Percentiles rank a stretch among this genome's conserved stretches.
Conservation (phyloP, 2,329 filamentous ascomycete genomes). For the Ceratocystis cacaofunesta region DNA sequence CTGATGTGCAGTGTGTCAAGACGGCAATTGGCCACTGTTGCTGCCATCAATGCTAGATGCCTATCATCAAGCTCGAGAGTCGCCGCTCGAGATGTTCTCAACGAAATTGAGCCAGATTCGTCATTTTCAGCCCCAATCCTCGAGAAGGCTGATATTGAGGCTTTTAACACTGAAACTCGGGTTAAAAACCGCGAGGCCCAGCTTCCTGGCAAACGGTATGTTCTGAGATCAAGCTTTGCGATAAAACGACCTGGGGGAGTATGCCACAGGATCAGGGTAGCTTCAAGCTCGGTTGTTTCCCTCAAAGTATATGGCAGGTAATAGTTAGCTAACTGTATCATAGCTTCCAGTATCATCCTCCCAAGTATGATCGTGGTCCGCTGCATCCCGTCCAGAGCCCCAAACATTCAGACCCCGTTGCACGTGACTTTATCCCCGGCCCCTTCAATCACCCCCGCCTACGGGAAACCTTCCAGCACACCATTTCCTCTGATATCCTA, state of each 20-base stretch:
- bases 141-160: constrained; percentile 26
- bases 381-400: constrained; percentile 86
- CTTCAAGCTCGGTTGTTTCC: neutral
- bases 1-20: constrained; percentile 8
- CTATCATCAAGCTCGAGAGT: constrained; percentile 12
- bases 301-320: neutral
- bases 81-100: constrained; percentile 8
- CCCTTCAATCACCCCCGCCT: constrained; percentile 80
- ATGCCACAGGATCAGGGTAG: neutral
- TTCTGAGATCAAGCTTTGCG: neutral
- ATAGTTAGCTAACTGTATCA: neutral
- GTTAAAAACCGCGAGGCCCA: constrained; percentile 25
- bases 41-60: constrained; percentile 18
- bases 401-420: constrained; percentile 70
- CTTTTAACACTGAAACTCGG: constrained; percentile 29
- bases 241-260: neutral
- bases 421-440: constrained; percentile 75
- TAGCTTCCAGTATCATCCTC: constrained; percentile 89
- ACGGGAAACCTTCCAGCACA: constrained; percentile 78
- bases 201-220: constrained; percentile 35
- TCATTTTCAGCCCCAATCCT: constrained; percentile 28
- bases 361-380: constrained; percentile 87
- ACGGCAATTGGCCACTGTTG: constrained; percentile 15
- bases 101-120: constrained; percentile 15
- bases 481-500: constrained; percentile 74